A percentile compares a stretch with the other conserved stretches of the same genome.
phyloP scores from a whole-genome alignment of 495 filamentous ascomycete species.

The Penicillium goetzii region DNA sequence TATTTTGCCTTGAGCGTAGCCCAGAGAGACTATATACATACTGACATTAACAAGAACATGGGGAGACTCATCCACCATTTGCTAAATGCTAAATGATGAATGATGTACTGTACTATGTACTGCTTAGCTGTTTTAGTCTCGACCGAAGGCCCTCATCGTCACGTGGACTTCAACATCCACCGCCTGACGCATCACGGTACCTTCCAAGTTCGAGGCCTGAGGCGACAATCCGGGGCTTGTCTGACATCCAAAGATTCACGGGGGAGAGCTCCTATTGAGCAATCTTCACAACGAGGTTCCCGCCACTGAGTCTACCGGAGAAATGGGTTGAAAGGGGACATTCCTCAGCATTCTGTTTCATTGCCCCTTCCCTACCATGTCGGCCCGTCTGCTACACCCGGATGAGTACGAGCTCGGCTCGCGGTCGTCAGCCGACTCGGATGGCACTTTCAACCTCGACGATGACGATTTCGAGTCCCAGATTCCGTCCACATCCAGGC shows the following conservation, averaged over 20 bases:
- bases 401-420: conserved; percentile 53
- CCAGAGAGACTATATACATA: too few relatives aligned
- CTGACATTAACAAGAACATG: too few relatives aligned
- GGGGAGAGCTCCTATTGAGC: background rate
- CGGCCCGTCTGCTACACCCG: conserved; percentile 45
- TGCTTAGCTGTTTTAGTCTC: too few relatives aligned
- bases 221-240: background rate
- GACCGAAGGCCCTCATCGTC: background rate
- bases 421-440: conserved; percentile 50
- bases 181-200: too few relatives aligned
- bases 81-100: too few relatives aligned
- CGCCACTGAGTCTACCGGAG: background rate
- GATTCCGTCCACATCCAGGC: conserved; percentile 35
- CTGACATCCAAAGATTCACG: background rate
- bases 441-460: conserved; percentile 53
- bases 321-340: conserved; percentile 8
- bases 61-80: background rate
- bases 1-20: background rate
- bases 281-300: background rate
- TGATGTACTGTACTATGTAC: too few relatives aligned
- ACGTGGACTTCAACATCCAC: background rate
- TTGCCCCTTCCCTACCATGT: conserved; percentile 32
- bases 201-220: too few relatives aligned
- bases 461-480: conserved; percentile 55
- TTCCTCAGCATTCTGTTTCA: background rate